Percentiles rank a stretch among this genome's conserved stretches.
phyloP scores from a whole-genome alignment of 306 rosid genomes.

The Cicer cuneatum region DNA sequence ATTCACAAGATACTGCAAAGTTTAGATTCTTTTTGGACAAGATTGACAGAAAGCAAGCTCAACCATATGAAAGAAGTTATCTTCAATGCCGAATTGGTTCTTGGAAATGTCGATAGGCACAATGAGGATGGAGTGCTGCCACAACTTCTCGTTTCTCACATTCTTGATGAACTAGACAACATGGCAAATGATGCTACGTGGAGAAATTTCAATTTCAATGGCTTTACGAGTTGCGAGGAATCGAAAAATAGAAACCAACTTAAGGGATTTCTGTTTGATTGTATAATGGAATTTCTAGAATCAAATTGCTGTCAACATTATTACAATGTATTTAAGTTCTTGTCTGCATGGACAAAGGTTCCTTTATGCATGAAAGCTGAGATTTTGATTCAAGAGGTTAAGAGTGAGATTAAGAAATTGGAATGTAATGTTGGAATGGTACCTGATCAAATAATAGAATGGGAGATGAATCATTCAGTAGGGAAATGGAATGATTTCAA shows the following conservation, averaged over 20 bases:
- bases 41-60: constrained; percentile 54
- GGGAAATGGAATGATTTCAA: constrained; percentile 78
- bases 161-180: constrained; percentile 56
- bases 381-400: constrained; percentile 53
- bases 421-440: constrained; percentile 53
- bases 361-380: constrained; percentile 44
- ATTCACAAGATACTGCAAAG: constrained; percentile 46
- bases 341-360: constrained; percentile 47
- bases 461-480: constrained; percentile 72
- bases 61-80: constrained; percentile 61
- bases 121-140: constrained; percentile 33
- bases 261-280: constrained; percentile 63
- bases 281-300: constrained; percentile 67
- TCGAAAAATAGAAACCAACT: constrained; percentile 49
- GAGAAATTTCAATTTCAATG: constrained; percentile 42
- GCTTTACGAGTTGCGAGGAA: constrained; percentile 33
- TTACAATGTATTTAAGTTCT: constrained; percentile 48
- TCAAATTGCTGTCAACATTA: constrained; percentile 49
- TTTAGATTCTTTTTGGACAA: constrained; percentile 45
- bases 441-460: constrained; percentile 65
- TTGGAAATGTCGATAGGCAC: constrained; percentile 46
- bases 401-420: constrained; percentile 64
- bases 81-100: constrained; percentile 62
- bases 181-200: constrained; percentile 45
- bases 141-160: constrained; percentile 46